phyloP scores from a whole-genome alignment of 2,329 filamentous ascomycete species.

The Apiospora pterosperma region DNA sequence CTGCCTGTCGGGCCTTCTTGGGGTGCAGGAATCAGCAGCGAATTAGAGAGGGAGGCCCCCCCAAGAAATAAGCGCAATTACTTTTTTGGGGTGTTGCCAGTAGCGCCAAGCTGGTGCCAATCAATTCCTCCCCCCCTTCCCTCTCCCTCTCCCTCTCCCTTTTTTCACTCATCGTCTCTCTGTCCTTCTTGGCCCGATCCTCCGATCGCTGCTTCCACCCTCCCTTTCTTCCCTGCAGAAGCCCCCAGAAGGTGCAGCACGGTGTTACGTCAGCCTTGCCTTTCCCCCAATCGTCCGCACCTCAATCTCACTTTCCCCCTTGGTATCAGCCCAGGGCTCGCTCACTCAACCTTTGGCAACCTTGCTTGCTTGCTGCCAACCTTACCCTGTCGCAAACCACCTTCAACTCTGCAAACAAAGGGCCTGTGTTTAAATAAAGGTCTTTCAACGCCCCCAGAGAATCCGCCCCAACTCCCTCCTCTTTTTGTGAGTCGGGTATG shows the following conservation, averaged over 20 bases:
- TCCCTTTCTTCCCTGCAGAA: constrained; percentile 9
- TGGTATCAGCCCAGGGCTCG: constrained; percentile 12
- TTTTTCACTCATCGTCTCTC: background rate
- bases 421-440: background rate
- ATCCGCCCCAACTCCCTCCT: constrained; percentile 17
- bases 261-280: constrained; percentile 30
- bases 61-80: background rate
- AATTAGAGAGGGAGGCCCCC: background rate
- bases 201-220: constrained; percentile 7
- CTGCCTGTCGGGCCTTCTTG: constrained; percentile 1
- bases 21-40: background rate
- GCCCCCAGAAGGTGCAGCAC: constrained; percentile 8
- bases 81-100: background rate
- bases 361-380: constrained; percentile 4
- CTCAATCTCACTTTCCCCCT: constrained; percentile 16
- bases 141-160: background rate
- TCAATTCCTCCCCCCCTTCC: background rate
- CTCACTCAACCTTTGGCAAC: constrained; percentile 5
- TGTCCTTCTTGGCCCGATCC: constrained; percentile 9
- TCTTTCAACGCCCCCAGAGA: background rate
- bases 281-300: constrained; percentile 21
- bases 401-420: constrained; percentile 4
- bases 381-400: background rate
- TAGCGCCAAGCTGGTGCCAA: constrained; percentile 2
- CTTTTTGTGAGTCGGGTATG: constrained; percentile 29